Evolutionary conservation across 768 basidiomycete genomes (phyloP), one percentile per base, ranked within the genome.

Genomic region (Gelatoporia subvermispora): DNA sequence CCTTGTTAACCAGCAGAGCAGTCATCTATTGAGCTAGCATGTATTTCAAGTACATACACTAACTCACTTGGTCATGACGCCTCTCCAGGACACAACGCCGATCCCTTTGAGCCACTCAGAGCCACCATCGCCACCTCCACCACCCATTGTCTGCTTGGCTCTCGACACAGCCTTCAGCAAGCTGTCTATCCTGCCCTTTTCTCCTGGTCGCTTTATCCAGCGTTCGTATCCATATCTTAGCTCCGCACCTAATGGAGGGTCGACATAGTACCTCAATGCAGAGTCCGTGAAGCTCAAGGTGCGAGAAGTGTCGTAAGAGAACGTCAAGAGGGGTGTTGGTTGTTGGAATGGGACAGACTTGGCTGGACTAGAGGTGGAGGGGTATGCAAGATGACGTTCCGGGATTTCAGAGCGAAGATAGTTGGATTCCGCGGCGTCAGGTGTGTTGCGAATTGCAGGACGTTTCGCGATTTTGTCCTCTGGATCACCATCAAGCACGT

Each of bases 11-110:
- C 13, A 20, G 35, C 35, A 44, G 15, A 28, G 55, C 56, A 38
- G 50, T 45, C 43, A 56, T 43, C 51, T 56, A 41, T 54, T 57
- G 41, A 40, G 37, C 36, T 31, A 31, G 7, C 5, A 31, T 31
- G 13, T 31, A 16, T 42, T 39, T 36, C 17, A 18, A 46, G 28
- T 7, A 13, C 28, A 31, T 31, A 7, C 28, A 3, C 13, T 13
- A 37, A 62, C 76, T 70, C 64, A 90, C 87, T 83, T 91, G 51
- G 91, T 92, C 74, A 91, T 80, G 45, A 91, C 76, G 10, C 90
- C 90, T 59, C 90, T 73, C 90, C 90, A 93, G 9, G 76, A 70
- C 44, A 88, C 72, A 23, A 85, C 75, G 1, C 73, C 76, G 22
- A 85, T 71, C 47, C 77, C 78, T 21, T 68, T 70, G 17, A 57